Conservation (phyloP, 2,329 filamentous ascomycete species). For the Scedosporium aurantiacum region DNA sequence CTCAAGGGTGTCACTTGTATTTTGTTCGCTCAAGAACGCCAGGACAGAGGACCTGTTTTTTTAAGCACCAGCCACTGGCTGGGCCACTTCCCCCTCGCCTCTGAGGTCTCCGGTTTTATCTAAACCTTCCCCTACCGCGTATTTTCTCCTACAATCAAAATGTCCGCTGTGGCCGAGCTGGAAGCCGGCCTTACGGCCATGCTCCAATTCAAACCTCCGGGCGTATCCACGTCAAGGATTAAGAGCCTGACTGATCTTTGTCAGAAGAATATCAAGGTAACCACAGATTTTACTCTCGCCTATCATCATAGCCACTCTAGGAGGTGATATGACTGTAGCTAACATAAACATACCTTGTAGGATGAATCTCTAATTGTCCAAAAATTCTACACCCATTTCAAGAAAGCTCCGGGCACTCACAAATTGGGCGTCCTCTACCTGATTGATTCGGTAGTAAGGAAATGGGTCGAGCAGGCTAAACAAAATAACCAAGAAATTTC, state of each 20-base stretch:
- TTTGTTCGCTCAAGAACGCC: neutral
- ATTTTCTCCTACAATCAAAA: neutral
- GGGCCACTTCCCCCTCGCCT: neutral
- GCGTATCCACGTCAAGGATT: slow-evolving; percentile 89
- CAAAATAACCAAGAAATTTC: slow-evolving; percentile 71
- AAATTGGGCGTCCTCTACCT: slow-evolving; percentile 99
- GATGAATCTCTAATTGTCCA: slow-evolving; percentile 91
- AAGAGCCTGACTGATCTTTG: slow-evolving; percentile 76
- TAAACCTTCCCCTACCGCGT: neutral
- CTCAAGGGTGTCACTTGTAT: no score
- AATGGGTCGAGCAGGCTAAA: slow-evolving; percentile 95
- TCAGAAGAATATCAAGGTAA: slow-evolving; percentile 81
- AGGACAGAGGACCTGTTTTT: neutral
- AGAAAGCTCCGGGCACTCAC: slow-evolving; percentile 86
- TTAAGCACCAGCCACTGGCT: neutral
- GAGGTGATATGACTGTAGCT: neutral
- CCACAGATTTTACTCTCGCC: slow-evolving; percentile 9
- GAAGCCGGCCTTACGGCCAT: slow-evolving; percentile 85
- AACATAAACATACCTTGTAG: slow-evolving; percentile 33
- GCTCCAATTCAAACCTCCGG: slow-evolving; percentile 81
- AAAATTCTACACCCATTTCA: slow-evolving; percentile 95
- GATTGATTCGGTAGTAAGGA: slow-evolving; percentile 98
- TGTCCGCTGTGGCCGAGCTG: slow-evolving; percentile 73
- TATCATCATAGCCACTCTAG: neutral
- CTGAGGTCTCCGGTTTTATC: neutral